phyloP scores from a whole-genome alignment of 371 early-diverging fungal species.

The Phascolomyces articulosus region DNA sequence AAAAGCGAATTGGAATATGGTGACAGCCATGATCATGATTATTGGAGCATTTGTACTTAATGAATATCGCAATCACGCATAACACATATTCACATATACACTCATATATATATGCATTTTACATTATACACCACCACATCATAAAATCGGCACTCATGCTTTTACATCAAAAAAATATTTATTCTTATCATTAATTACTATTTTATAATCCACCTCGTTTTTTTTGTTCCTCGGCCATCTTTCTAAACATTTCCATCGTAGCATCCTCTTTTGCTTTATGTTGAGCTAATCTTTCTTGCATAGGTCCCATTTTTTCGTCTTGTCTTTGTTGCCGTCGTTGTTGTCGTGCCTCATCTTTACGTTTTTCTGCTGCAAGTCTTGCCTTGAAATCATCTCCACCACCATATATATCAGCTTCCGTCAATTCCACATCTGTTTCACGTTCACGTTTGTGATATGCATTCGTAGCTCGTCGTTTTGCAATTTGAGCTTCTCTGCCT shows the following conservation, averaged over 20 bases:
- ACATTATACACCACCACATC: not conserved
- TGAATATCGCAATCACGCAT: constrained; percentile 8
- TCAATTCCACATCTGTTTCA: constrained; percentile 74
- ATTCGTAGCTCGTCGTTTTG: constrained; percentile 65
- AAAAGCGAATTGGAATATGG: constrained; percentile 17
- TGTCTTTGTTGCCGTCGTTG: constrained; percentile 33
- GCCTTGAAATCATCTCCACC: constrained; percentile 67
- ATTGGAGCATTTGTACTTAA: constrained; percentile 6
- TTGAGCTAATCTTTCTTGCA: constrained; percentile 52
- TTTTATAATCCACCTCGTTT: constrained; percentile 17
- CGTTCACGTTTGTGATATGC: constrained; percentile 71
- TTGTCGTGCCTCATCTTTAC: constrained; percentile 50
- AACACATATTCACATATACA: not conserved
- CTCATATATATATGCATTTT: not conserved
- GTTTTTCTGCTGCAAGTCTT: constrained; percentile 53
- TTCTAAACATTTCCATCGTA: constrained; percentile 71
- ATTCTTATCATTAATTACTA: not conserved
- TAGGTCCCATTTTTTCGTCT: constrained; percentile 42
- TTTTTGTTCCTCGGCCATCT: constrained; percentile 62
- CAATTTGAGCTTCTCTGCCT: constrained; percentile 76
- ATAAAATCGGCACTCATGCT: too few species aligned
- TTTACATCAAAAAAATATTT: too few species aligned
- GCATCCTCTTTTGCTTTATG: constrained; percentile 68
- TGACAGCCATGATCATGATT: constrained; percentile 3
- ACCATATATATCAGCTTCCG: constrained; percentile 78